Percentiles rank a stretch among this genome's conserved stretches.
These are phyloP conservation scores for Trichoderma breve DNA, from an alignment of 2,329 filamentous ascomycete species.

Conservation along the genomic window DNA sequence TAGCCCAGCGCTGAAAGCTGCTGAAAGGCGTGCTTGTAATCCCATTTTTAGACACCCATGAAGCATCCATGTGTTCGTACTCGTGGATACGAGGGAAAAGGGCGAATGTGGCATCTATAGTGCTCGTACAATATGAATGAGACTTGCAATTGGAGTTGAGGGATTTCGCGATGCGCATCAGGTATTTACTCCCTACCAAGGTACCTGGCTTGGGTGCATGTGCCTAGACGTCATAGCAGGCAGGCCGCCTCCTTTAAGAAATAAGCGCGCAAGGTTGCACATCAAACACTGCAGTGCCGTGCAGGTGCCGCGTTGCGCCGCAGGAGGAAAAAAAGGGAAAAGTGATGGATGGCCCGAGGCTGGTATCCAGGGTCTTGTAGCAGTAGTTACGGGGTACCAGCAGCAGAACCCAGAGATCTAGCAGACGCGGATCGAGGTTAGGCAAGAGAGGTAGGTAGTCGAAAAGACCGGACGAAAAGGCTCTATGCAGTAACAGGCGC, in stretches of 20 bases:
- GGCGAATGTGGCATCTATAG: not conserved
- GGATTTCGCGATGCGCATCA: not conserved
- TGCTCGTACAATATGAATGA: not conserved
- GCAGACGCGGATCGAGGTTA: not conserved
- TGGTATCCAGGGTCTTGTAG: not conserved
- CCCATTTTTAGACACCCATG: not conserved
- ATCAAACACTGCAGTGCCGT: slow-evolving; percentile 12
- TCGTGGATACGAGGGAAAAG: not conserved
- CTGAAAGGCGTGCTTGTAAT: not conserved
- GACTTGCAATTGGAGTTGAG: not conserved
- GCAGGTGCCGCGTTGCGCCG: slow-evolving; percentile 5
- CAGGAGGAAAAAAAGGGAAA: not conserved
- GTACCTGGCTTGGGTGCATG: not conserved
- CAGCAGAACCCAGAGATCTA: not conserved
- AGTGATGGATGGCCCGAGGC: not conserved
- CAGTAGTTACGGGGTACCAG: not conserved
- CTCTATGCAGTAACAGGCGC: not conserved
- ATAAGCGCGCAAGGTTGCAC: slow-evolving; percentile 13
- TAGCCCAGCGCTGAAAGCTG: not conserved
- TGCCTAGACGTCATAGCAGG: slow-evolving; percentile 8
- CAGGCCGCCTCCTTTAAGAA: not conserved
- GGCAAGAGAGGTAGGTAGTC: too few species aligned
- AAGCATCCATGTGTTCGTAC: not conserved
- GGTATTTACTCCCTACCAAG: not conserved
- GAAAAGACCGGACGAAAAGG: not conserved